Evolutionary conservation across 2,329 filamentous ascomycete genomes (phyloP).

Genomic region (Biscogniauxia marginata): DNA sequence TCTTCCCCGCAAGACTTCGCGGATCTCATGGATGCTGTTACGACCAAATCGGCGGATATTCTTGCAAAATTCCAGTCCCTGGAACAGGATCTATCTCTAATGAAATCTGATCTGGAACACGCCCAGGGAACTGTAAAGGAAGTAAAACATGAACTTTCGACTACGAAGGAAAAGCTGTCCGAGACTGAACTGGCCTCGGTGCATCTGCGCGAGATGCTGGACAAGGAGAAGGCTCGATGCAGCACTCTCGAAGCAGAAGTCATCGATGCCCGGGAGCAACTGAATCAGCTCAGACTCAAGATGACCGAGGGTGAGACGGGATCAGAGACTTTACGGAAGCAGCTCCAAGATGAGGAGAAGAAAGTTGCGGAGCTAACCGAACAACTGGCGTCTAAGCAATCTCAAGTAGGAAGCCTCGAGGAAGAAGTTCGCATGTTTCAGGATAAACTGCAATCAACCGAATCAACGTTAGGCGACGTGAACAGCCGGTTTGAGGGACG

Average conservation of each 20-base stretch:
- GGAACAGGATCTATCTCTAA: conserved; percentile 58
- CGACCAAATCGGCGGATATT: conserved; percentile 56
- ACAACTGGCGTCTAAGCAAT: conserved; percentile 71
- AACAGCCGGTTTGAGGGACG: conserved; percentile 65
- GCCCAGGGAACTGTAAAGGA: conserved; percentile 54
- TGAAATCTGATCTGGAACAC: conserved; percentile 63
- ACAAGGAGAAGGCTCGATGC: conserved; percentile 54
- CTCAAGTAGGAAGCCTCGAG: conserved; percentile 72
- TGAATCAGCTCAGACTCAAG: conserved; percentile 66
- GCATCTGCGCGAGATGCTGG: conserved; percentile 53
- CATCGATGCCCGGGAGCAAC: conserved; percentile 65
- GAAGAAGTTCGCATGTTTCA: conserved; percentile 70
- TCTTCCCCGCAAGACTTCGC: conserved; percentile 53
- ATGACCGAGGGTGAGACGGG: conserved; percentile 83
- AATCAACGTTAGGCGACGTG: conserved; percentile 51
- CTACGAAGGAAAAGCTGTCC: conserved; percentile 51
- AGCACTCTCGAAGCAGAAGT: conserved; percentile 56
- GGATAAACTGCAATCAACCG: conserved; percentile 58
- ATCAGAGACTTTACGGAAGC: conserved; percentile 73
- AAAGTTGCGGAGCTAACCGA: conserved; percentile 67
- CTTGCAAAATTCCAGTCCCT: conserved; percentile 58
- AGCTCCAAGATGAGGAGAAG: conserved; percentile 72
- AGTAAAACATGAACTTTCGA: conserved; percentile 57
- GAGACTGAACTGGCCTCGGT: conserved; percentile 50
- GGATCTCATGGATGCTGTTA: conserved; percentile 59